Evolutionary conservation across 1,139 yeast genomes (phyloP).

Genomic region (Arxiozyma heterogenica): DNA sequence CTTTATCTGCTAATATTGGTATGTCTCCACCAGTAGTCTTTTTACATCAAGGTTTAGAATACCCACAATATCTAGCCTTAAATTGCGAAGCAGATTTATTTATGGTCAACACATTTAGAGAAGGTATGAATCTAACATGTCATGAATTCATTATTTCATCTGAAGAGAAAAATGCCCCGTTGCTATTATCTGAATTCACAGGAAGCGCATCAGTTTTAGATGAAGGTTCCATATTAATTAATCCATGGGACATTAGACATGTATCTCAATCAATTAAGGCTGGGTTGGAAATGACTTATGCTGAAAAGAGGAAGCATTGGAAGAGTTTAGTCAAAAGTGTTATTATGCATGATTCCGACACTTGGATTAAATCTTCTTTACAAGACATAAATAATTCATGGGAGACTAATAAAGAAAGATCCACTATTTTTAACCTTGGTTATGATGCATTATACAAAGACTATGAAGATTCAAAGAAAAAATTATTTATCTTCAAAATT

Average conservation of each 20-base stretch:
- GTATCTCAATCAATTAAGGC: slow-evolving; percentile 53
- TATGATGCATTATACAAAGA: slow-evolving; percentile 34
- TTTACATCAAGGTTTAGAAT: slow-evolving; percentile 79
- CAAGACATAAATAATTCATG: slow-evolving; percentile 49
- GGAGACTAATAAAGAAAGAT: slow-evolving; percentile 45
- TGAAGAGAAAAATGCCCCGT: slow-evolving; percentile 62
- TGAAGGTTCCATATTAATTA: slow-evolving; percentile 65
- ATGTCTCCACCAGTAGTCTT: slow-evolving; percentile 79
- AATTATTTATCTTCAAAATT: slow-evolving; percentile 47
- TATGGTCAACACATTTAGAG: slow-evolving; percentile 84
- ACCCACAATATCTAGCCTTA: slow-evolving; percentile 80
- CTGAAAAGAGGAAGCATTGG: slow-evolving; percentile 59
- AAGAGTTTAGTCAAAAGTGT: slow-evolving; percentile 49
- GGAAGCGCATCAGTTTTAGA: slow-evolving; percentile 81
- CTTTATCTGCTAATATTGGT: slow-evolving; percentile 63
- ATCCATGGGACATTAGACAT: slow-evolving; percentile 79
- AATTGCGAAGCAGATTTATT: slow-evolving; percentile 80
- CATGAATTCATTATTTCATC: slow-evolving; percentile 87
- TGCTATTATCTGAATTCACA: slow-evolving; percentile 83
- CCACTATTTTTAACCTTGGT: slow-evolving; percentile 34
- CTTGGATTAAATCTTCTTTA: slow-evolving; percentile 63
- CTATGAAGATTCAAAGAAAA: slow-evolving; percentile 32
- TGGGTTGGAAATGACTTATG: slow-evolving; percentile 54
- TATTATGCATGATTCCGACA: slow-evolving; percentile 55
- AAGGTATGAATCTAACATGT: slow-evolving; percentile 92